Evolutionary conservation across 495 filamentous ascomycete species (phyloP).

Genomic region (Oidiodendron maius): DNA sequence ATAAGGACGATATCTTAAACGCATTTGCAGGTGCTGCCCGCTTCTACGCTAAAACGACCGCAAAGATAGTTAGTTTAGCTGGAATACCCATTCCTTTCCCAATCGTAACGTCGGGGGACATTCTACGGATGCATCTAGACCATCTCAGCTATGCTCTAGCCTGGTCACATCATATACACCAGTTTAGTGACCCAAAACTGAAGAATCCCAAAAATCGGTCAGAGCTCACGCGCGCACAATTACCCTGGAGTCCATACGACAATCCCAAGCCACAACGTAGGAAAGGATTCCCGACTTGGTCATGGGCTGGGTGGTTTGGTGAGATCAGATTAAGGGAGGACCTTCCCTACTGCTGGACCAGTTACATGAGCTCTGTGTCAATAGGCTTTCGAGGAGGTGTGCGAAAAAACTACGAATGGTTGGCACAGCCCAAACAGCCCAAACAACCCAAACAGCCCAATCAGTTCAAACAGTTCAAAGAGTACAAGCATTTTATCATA

Average conservation of each 20-base stretch:
- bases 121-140: background rate
- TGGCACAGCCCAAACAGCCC: slow-evolving; percentile 1
- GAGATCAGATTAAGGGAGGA: slow-evolving; percentile 11
- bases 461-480: no score
- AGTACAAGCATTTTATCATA: slow-evolving; percentile 13
- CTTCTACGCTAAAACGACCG: slow-evolving; percentile 18
- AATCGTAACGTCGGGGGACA: background rate
- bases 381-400: slow-evolving; percentile 11
- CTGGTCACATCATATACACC: slow-evolving; percentile 6
- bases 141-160: background rate
- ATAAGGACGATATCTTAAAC: slow-evolving; percentile 20
- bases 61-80: slow-evolving; percentile 15
- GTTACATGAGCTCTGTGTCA: slow-evolving; percentile 12
- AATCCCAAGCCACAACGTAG: background rate
- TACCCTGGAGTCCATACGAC: background rate
- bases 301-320: slow-evolving; percentile 7
- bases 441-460: no score
- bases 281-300: background rate
- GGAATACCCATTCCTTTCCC: slow-evolving; percentile 12
- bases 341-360: slow-evolving; percentile 20
- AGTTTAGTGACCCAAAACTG: slow-evolving; percentile 1
- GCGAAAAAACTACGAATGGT: slow-evolving; percentile 10
- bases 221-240: background rate
- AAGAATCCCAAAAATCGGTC: background rate
- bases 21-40: slow-evolving; percentile 22